phyloP scores from a whole-genome alignment of 2,329 filamentous ascomycete species.

The Graphilbum sp. region DNA sequence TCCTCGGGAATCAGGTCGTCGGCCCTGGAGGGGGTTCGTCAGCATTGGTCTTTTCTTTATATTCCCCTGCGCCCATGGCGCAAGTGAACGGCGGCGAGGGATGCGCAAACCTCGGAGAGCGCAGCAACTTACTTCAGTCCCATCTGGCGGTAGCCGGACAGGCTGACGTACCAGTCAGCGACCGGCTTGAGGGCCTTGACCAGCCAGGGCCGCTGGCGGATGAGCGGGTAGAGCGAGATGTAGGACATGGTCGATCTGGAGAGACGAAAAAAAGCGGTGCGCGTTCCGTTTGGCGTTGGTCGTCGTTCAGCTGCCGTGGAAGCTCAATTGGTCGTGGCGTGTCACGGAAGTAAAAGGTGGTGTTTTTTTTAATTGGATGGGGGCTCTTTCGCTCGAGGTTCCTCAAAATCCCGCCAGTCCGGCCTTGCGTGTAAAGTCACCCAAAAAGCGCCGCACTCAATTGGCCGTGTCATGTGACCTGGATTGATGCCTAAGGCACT shows the following conservation, averaged over 20 bases:
- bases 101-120: neutral
- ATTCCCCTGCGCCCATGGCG: too few species aligned
- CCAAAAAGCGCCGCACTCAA: slow-evolving; percentile 8
- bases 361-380: neutral
- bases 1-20: slow-evolving; percentile 95
- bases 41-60: too few species aligned
- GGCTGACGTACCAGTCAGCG: slow-evolving; percentile 76
- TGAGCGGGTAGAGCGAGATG: slow-evolving; percentile 56
- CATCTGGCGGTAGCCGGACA: slow-evolving; percentile 35
- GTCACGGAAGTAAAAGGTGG: neutral
- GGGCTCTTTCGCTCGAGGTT: neutral
- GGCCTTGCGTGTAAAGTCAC: slow-evolving; percentile 1
- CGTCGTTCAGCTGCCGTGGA: neutral
- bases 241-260: slow-evolving; percentile 35
- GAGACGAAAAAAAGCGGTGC: neutral
- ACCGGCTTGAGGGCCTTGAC: slow-evolving; percentile 62
- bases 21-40: slow-evolving; percentile 40
- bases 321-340: too few species aligned
- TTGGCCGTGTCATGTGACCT: slow-evolving; percentile 7
- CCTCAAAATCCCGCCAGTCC: slow-evolving; percentile 12
- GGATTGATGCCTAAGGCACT: slow-evolving; percentile 6
- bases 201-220: slow-evolving; percentile 78
- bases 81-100: too few species aligned
- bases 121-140: slow-evolving; percentile 8
- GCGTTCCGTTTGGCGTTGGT: neutral